Conservation (phyloP, 345 rosid genomes). For the Zanthoxylum bungeanum region DNA sequence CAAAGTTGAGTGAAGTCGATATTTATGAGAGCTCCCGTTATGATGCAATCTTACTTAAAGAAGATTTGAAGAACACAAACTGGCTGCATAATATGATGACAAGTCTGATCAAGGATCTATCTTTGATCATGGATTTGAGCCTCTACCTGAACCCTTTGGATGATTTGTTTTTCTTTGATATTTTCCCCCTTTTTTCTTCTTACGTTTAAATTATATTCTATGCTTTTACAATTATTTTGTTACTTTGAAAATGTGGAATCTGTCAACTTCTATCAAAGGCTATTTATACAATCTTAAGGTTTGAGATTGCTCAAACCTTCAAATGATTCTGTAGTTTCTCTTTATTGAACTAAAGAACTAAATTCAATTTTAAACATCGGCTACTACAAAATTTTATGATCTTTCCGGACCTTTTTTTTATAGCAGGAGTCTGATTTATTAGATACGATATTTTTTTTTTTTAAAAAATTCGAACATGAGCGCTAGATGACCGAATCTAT, state of each 20-base stretch:
- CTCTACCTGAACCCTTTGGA: constrained; percentile 85
- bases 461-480: too few species aligned
- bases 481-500: too few species aligned
- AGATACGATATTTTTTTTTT: too few species aligned
- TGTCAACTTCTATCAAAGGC: constrained; percentile 20
- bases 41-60: constrained; percentile 84
- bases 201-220: neutral
- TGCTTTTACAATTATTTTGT: constrained; percentile 18
- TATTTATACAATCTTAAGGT: too few species aligned
- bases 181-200: neutral
- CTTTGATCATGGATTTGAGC: constrained; percentile 76
- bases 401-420: too few species aligned
- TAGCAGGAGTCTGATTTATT: neutral
- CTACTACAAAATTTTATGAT: neutral
- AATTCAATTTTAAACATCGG: neutral
- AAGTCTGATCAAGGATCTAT: constrained; percentile 67
- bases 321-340: too few species aligned
- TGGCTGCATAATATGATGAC: constrained; percentile 95
- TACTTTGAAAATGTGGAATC: constrained; percentile 13
- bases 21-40: constrained; percentile 88
- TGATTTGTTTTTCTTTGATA: neutral
- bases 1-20: constrained; percentile 62
- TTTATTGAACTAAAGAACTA: neutral
- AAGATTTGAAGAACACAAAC: constrained; percentile 80
- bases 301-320: neutral